phyloP scores from a whole-genome alignment of 352 stramenopile species.

The Phytopythium cucurbitacearum region DNA sequence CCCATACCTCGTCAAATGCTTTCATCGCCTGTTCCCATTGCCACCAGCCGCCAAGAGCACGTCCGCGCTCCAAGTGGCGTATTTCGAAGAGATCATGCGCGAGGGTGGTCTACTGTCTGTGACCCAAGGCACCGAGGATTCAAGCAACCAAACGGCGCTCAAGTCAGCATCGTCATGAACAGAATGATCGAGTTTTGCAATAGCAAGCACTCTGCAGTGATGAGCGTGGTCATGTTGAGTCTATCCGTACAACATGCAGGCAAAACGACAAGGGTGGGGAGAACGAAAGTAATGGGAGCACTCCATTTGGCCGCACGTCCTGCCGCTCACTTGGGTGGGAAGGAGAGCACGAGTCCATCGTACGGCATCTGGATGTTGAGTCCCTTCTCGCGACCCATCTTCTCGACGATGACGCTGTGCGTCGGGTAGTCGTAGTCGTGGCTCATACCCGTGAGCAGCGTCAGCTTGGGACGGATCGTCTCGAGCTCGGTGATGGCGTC shows the following conservation, averaged over 20 bases:
- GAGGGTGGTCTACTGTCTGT: conserved; percentile 28
- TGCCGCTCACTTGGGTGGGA: conserved; percentile 13
- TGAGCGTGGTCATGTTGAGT: too few relatives aligned
- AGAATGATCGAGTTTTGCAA: too few relatives aligned
- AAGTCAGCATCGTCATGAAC: too few relatives aligned
- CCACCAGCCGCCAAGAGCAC: conserved; percentile 9
- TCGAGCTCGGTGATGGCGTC: conserved; percentile 64
- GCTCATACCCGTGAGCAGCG: conserved; percentile 82
- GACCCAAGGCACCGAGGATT: too few relatives aligned
- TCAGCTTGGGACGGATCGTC: conserved; percentile 59
- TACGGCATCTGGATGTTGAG: conserved; percentile 80
- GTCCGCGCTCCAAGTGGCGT: conserved; percentile 11
- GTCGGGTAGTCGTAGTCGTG: conserved; percentile 79
- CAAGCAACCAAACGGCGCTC: too few relatives aligned
- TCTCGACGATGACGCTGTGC: conserved; percentile 36
- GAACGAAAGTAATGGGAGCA: too few relatives aligned
- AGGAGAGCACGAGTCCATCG: conserved; percentile 60
- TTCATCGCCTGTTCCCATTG: conserved; percentile 58
- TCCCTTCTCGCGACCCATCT: conserved; percentile 47
- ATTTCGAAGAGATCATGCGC: conserved; percentile 44
- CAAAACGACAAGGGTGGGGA: not conserved
- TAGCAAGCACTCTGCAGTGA: too few relatives aligned
- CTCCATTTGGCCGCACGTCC: too few relatives aligned
- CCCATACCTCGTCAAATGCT: conserved; percentile 69
- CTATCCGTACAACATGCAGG: too few relatives aligned